Base-by-base conservation (phyloP, 2,329 filamentous ascomycete genomes). In the Colletotrichum neosansevieriae region DNA sequence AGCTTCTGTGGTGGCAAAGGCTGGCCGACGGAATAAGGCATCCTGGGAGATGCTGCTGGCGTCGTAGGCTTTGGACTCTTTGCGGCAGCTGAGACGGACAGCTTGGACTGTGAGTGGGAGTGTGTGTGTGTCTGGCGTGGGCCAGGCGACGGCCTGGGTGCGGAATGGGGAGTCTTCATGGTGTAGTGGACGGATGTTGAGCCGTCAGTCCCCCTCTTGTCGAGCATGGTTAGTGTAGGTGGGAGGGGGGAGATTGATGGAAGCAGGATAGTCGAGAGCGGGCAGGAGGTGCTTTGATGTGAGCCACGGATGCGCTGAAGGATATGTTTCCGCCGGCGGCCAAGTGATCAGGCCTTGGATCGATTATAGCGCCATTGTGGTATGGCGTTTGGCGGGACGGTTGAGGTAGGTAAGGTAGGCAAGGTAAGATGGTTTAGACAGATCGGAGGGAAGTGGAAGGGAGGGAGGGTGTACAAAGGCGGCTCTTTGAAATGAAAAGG, bases 1-100 rank as follows among this genome's bases (percentile, higher is more conserved):
- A 84, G 76, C 69, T 82, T 85, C 6, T 54, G 70, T 0, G 87
- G 86, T 2, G 87, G 83, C 38, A 84, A 79, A 21, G 82, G 76
- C 75, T 89, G 86, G 71, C 86, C 86, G 56, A 85, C 85, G 2
- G 88, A 87, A 69, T 84, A 82, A 17, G 85, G 80, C 70, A 81
- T 79, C 57, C 83, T 81, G 49, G 86, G 84, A 6, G 88, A 88
- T 13, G 83, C 79, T 47, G 82, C 67, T 3, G 89, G 87, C 1
- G 88, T 88, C 11, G 81, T 79, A 5, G 84, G 76, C 70, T 81
- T 85, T 65, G 77, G 76, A 36, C 77, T 72, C 60, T 76, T 78
- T 21, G 32, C 69, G 24, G 38, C 69, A 9, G 61, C 19, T 12
- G 61, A 29, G 21, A 69, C 61, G 21, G 81, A 75, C 61, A 83